phyloP scores from a whole-genome alignment of 129 eudicot species.

The Helianthus tuberosus region DNA sequence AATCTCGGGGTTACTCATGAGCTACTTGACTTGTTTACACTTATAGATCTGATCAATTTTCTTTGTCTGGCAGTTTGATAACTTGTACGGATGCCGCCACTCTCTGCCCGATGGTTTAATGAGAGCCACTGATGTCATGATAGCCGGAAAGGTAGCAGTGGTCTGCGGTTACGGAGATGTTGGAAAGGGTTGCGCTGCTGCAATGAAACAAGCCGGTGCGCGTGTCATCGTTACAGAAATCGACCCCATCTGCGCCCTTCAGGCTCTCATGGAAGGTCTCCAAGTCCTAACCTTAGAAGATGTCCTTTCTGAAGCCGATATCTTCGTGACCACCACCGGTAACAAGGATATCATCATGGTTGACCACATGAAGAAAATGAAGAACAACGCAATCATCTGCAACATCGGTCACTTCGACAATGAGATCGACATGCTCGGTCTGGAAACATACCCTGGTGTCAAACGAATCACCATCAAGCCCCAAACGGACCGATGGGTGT shows the following conservation, averaged over 20 bases:
- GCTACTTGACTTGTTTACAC: too few relatives aligned
- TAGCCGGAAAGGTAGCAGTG: neutral
- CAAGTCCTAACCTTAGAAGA: neutral
- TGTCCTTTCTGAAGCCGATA: neutral
- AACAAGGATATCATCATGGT: conserved; percentile 10
- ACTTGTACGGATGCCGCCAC: conserved; percentile 6
- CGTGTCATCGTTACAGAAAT: conserved; percentile 1
- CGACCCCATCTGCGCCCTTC: neutral
- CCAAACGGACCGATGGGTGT: neutral
- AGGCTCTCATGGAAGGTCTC: neutral
- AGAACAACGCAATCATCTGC: neutral
- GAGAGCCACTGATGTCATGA: neutral
- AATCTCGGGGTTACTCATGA: too few relatives aligned
- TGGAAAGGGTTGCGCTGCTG: neutral
- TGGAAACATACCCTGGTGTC: too few relatives aligned
- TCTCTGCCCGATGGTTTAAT: neutral
- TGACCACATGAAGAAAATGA: neutral
- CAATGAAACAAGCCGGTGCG: neutral
- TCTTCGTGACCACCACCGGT: conserved; percentile 2
- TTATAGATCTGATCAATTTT: too few relatives aligned
- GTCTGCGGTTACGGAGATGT: neutral
- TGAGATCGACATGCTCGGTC: conserved; percentile 1
- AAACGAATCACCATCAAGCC: neutral
- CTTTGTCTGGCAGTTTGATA: neutral
- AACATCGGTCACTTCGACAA: conserved; percentile 7